Conservation (phyloP, 306 rosid species). For the Comarum palustre region DNA sequence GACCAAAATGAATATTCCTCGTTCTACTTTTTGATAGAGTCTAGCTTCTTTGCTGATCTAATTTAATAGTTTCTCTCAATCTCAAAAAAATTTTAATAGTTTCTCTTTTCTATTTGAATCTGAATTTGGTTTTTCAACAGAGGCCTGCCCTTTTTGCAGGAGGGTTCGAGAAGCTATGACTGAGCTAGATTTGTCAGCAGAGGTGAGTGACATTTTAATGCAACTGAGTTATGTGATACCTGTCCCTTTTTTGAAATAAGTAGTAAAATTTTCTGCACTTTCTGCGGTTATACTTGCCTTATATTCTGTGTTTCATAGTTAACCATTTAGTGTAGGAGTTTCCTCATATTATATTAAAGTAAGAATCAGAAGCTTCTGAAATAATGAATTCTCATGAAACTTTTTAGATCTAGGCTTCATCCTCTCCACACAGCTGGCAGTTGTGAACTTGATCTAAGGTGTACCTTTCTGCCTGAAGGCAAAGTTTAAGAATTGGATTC, state of each 20-base stretch:
- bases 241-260: not conserved
- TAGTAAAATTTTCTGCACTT: not conserved
- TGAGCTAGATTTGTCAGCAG: constrained; percentile 80
- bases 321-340: not conserved
- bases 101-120: constrained; percentile 19
- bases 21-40: not conserved
- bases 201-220: constrained; percentile 47
- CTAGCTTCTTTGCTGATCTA: constrained; percentile 14
- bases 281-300: not conserved
- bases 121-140: constrained; percentile 53
- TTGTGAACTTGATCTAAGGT: not conserved
- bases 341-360: not conserved
- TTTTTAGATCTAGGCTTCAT: not conserved
- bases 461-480: constrained; percentile 1
- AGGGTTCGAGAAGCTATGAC: constrained; percentile 94
- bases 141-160: constrained; percentile 98
- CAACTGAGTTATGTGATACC: not conserved
- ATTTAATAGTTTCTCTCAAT: constrained; percentile 8
- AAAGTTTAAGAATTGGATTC: not conserved
- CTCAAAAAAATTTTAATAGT: too few species aligned
- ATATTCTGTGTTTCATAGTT: not conserved
- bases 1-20: constrained; percentile 13
- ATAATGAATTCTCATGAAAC: not conserved
- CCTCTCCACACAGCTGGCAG: not conserved
- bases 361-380: not conserved